Evolutionary conservation across 371 early-diverging fungal genomes (phyloP).

Genomic region (Cladochytrium tenue): DNA sequence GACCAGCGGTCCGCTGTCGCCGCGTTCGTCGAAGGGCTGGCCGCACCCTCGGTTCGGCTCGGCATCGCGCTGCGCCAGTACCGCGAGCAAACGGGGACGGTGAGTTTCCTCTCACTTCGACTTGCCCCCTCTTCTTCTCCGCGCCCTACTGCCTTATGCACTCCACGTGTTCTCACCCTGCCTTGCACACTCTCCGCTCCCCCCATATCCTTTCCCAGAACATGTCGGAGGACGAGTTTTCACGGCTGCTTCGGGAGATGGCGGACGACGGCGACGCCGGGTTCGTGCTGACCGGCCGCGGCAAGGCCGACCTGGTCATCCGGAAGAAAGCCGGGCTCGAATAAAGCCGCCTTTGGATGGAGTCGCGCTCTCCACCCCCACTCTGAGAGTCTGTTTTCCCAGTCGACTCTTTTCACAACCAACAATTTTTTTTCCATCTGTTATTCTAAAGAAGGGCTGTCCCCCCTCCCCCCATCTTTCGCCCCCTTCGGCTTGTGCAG

Average conservation of each 20-base stretch:
- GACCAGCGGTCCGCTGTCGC: slow-evolving; percentile 26
- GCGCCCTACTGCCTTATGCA: neutral
- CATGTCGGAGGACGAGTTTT: slow-evolving; percentile 37
- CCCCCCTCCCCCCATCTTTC: no score
- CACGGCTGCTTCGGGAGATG: slow-evolving; percentile 31
- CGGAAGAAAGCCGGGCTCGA: slow-evolving; percentile 3
- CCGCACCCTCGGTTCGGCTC: slow-evolving; percentile 15
- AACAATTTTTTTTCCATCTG: no score
- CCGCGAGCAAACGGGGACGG: slow-evolving; percentile 13
- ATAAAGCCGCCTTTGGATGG: no score
- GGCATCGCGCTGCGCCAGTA: slow-evolving; percentile 25
- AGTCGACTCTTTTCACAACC: no score
- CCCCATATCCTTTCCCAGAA: slow-evolving; percentile 5
- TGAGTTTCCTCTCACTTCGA: neutral
- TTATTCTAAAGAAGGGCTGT: no score
- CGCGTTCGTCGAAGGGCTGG: slow-evolving; percentile 19
- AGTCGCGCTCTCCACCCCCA: no score
- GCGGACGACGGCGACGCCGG: slow-evolving; percentile 24
- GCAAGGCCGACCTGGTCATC: slow-evolving; percentile 30
- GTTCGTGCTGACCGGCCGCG: slow-evolving; percentile 27
- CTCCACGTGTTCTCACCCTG: no score
- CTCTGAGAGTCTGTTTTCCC: no score
- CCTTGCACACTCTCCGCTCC: neutral
- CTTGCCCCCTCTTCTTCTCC: neutral
- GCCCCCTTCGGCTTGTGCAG: no score